Base-by-base conservation (phyloP, 2,329 filamentous ascomycete genomes). In the Nigrograna mackinnonii region DNA sequence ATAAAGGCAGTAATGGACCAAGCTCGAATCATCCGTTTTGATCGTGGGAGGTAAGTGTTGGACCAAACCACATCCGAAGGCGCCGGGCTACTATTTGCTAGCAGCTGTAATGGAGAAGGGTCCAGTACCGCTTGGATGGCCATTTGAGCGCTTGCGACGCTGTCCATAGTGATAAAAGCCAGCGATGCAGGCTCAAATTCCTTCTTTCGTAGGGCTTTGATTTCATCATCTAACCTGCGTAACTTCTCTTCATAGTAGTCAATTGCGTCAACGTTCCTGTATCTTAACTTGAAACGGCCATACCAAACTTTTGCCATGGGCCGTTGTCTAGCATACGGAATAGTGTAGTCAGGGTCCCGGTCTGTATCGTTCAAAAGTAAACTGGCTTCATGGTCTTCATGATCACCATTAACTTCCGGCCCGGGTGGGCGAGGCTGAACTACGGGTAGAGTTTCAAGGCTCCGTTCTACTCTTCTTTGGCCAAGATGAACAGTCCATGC, bases 111-210 rank as follows among this genome's bases (percentile, higher is more conserved):
- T 0, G 95, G 94, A 9, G 88, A 86, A 3, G 94, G 91, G 61
- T 97, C 92, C 39, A 99, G 83, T 9, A 95, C 85, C 4, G 94
- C 91, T 69, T 99, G 94, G 32, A 96, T 89, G 18, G 91, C 89
- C 91, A 97, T 96, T 72, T 99, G 94, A 50, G 81, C 83, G 16
- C 91, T 86, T 12, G 91, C 89, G 37, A 96, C 94, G 3, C 90
- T 94, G 71, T 96, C 89, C 90, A 99, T 95, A 0, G 94, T 97
- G 28, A 99, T 89, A 67, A 99, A 96, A 1, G 95, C 95, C 46
- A 95, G 79, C 36, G 92, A 86, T 1, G 85, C 91, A 0, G 94
- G 78, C 5, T 79, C 73, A 57, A 91, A 97, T 3, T 87, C 79
- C 65, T 89, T 88, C 58, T 83, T 82, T 20, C 94, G 83, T 9